Base-by-base conservation (phyloP, 2,329 filamentous ascomycete species). In the Aspergillus oerlinghausenensis region DNA sequence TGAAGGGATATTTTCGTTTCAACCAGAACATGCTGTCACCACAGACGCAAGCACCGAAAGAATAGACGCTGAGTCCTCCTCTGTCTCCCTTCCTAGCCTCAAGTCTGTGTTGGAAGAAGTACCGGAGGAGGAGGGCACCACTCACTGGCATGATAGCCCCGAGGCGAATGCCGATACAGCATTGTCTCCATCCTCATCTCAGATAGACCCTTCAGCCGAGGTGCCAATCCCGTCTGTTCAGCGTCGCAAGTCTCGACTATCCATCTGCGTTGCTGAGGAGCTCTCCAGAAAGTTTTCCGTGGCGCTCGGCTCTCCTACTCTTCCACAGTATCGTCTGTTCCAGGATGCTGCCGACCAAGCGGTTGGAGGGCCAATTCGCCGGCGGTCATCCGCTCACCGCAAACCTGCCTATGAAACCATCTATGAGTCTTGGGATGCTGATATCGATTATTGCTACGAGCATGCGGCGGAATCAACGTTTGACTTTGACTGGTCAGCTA, bases 401-500 rank as follows among this genome's bases (percentile, higher is more conserved):
- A 63, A 49, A 55, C 62, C 54, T 58, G 59, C 59, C 48, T 63
- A 67, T 45, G 70, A 70, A 29, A 68, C 69, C 32, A 62, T 72
- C 38, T 70, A 70, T 55, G 71, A 72, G 49, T 80, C 79, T 1
- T 86, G 84, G 84, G 83, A 86, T 63, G 82, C 84, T 42, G 82
- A 84, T 58, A 82, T 86, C 55, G 83, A 86, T 61, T 85, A 82
- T 63, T 84, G 82, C 63, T 86, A 86, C 62, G 80, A 85, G 58
- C 80, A 84, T 65, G 82, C 81, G 26, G 79, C 83, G 5, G 84
- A 86, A 67, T 82, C 83, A 1, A 80, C 82, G 52, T 85, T 81
- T 60, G 77, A 86, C 59, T 84, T 84, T 56, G 81, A 85, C 57
- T 86, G 83, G 82, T 75, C 79, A 55, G 73, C 66, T 51, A 65